Evolutionary conservation across 768 basidiomycete genomes (phyloP).

Genomic region (Leccinum sublutescens): DNA sequence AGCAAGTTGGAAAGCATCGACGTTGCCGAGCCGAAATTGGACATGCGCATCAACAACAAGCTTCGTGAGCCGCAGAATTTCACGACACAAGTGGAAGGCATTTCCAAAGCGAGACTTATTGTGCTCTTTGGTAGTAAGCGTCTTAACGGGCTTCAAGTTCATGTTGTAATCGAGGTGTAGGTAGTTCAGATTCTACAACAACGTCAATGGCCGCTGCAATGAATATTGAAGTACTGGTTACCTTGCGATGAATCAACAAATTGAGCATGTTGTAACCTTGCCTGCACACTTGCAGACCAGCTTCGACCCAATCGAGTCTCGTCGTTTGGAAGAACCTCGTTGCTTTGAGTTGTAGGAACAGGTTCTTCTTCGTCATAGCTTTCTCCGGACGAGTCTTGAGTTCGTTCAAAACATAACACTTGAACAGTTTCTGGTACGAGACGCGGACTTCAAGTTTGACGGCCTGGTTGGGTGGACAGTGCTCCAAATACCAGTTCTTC

Average conservation of each 20-base stretch:
- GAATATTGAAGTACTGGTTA: constrained; percentile 22
- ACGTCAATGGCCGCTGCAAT: constrained; percentile 1
- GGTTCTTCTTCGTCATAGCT: constrained; percentile 96
- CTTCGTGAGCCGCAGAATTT: constrained; percentile 96
- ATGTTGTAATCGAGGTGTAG: constrained; percentile 97
- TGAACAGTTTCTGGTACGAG: constrained; percentile 97
- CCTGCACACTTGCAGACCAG: constrained; percentile 95
- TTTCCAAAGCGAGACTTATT: constrained; percentile 99
- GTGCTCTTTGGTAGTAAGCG: constrained; percentile 97
- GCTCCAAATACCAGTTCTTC: constrained; percentile 98
- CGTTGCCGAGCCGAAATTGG: constrained; percentile 96
- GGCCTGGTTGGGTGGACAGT: constrained; percentile 93
- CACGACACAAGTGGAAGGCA: constrained; percentile 96
- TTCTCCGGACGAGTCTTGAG: constrained; percentile 87
- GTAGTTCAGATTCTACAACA: constrained; percentile 77
- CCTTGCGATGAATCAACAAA: constrained; percentile 97
- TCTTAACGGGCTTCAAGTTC: constrained; percentile 98
- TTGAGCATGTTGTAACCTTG: constrained; percentile 99
- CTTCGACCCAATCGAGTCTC: constrained; percentile 97
- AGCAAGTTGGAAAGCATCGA: constrained; percentile 98
- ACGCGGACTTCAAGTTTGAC: constrained; percentile 99
- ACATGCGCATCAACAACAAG: constrained; percentile 99
- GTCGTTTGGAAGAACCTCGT: constrained; percentile 99
- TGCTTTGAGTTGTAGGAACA: constrained; percentile 95
- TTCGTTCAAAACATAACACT: constrained; percentile 94